Conservation (phyloP, 495 filamentous ascomycete species). For the Penicillium maclennaniae region DNA sequence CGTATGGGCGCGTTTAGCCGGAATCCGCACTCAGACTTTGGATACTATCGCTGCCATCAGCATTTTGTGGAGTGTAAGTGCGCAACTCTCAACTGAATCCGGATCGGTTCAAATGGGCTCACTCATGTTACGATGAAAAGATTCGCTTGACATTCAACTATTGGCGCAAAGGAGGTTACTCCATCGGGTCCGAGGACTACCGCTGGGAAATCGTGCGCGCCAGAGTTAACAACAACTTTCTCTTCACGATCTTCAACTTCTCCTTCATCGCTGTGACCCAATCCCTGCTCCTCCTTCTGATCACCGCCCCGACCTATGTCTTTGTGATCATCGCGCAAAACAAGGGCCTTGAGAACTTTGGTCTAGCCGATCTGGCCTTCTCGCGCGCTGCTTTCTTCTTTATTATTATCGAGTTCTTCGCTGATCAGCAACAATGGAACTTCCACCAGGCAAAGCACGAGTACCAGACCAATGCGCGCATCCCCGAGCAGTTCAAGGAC, state of each 20-base stretch:
- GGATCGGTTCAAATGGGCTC: constrained; percentile 2
- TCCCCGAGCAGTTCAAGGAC: constrained; percentile 48
- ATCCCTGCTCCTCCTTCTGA: constrained; percentile 60
- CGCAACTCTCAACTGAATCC: neutral
- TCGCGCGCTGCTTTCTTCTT: constrained; percentile 63
- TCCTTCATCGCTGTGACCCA: constrained; percentile 84
- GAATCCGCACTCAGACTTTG: constrained; percentile 66
- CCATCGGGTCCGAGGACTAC: constrained; percentile 87
- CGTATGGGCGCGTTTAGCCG: constrained; percentile 69
- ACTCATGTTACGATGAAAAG: constrained; percentile 31
- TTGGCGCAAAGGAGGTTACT: constrained; percentile 92
- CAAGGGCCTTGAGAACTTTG: constrained; percentile 37
- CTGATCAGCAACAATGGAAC: constrained; percentile 92
- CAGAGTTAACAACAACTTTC: constrained; percentile 45
- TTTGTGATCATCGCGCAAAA: constrained; percentile 59
- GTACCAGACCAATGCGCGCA: constrained; percentile 68
- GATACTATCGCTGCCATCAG: constrained; percentile 71
- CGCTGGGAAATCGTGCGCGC: constrained; percentile 65
- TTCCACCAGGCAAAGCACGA: constrained; percentile 77
- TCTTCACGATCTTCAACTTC: constrained; percentile 83
- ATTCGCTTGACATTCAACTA: constrained; percentile 90
- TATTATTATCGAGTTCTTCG: constrained; percentile 70
- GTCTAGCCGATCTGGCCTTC: constrained; percentile 63
- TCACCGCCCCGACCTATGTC: constrained; percentile 79
- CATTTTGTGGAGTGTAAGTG: constrained; percentile 75